Evolutionary conservation across 805 yeast genomes (phyloP), one percentile per base, ranked within the genome.

Genomic region (Lipomyces mesembrius): DNA sequence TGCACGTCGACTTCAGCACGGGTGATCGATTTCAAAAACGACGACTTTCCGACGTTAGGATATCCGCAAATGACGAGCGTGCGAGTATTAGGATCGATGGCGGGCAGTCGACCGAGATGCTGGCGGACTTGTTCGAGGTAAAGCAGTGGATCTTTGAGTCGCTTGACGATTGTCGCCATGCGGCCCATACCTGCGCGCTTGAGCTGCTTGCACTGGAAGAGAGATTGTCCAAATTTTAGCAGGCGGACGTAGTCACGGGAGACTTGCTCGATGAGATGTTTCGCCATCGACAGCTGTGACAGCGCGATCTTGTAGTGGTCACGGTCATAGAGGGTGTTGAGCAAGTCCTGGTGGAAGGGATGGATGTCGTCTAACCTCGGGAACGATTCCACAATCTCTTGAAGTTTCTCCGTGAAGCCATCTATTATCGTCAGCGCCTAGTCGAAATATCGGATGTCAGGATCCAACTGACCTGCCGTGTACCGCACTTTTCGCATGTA

Each of bases 1-100:
- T 95, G 99, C 69, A 95, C 99, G 77, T 95, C 99, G 67, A 95
- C 99, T 75, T 95, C 98, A 52, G 98, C 98, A 75, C 96, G 91
- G 71, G 99, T 95, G 80, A 95, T 91, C 79, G 95, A 87, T 77
- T 87, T 85, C 79, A 95, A 84, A 81, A 95, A 95, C 17, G 97
- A 92, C 14, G 99, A 95, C 81, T 95, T 95, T 82, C 99, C 99
- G 69, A 95, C 99, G 80, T 95, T 95, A 65, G 99, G 99, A 81
- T 95, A 95, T 70, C 99, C 99, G 83, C 99, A 95, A 76, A 95
- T 94, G 76, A 95, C 85, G 74, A 95, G 83, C 29, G 99, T 95
- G 83, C 99, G 90, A 64, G 99, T 95, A 81, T 95, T 95, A 77
- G 99, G 99, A 80, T 95, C 99, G 78, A 95, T 95, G 73, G 94